A percentile compares a stretch with the other conserved stretches of the same genome.
Evolutionary conservation across 164 flowering plant genomes (phyloP).

Genomic region (Magnolia changhungtana): DNA sequence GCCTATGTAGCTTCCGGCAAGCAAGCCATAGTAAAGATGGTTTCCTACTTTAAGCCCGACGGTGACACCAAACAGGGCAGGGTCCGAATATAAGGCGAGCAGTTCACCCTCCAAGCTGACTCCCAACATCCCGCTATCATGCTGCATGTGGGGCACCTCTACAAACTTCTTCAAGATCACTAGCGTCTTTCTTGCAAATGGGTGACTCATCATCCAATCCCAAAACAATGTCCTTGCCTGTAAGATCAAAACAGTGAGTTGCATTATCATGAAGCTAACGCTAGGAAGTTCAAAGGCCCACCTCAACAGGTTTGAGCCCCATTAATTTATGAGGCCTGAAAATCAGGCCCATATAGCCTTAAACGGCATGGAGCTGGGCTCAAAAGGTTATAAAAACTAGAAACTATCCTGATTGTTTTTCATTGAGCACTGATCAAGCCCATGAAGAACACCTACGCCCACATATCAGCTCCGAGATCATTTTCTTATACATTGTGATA

Average conservation of each 20-base stretch:
- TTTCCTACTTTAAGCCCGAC: slow-evolving; percentile 47
- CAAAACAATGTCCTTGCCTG: slow-evolving; percentile 24
- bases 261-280: neutral
- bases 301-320: too few species aligned
- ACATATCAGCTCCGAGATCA: too few species aligned
- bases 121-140: slow-evolving; percentile 36
- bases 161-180: slow-evolving; percentile 25
- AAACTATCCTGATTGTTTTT: too few species aligned
- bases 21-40: slow-evolving; percentile 44
- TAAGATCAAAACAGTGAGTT: neutral
- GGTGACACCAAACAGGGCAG: slow-evolving; percentile 18
- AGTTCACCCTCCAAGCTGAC: slow-evolving; percentile 65
- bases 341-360: too few species aligned
- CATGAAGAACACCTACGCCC: too few species aligned
- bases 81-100: slow-evolving; percentile 41
- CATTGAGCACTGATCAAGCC: too few species aligned
- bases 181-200: slow-evolving; percentile 33
- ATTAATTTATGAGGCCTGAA: too few species aligned
- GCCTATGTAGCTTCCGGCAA: slow-evolving; percentile 32
- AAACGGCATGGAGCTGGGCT: too few species aligned
- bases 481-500: too few species aligned
- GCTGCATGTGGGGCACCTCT: slow-evolving; percentile 2
- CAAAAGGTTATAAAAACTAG: too few species aligned
- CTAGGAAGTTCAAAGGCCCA: neutral
- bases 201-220: slow-evolving; percentile 23